Conservation (phyloP, 2,329 filamentous ascomycete species). For the Chaetomiaceae sp. region DNA sequence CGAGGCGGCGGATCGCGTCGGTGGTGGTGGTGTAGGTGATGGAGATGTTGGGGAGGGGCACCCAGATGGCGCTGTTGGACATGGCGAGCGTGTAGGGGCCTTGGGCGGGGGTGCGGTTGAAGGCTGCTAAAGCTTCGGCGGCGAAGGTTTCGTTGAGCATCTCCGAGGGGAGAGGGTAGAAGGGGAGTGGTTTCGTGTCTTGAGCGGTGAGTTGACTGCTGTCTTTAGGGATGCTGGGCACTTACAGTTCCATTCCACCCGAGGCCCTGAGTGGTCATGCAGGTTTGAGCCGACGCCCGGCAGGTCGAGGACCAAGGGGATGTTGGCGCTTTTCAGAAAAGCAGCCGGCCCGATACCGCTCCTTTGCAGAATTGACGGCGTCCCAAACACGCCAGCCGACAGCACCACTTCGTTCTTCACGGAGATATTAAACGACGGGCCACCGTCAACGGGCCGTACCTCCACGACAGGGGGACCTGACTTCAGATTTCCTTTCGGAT, state of each 20-base stretch:
- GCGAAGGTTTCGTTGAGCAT: slow-evolving; percentile 27
- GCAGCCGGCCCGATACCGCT: slow-evolving; percentile 16
- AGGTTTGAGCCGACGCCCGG: slow-evolving; percentile 19
- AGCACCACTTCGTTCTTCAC: slow-evolving; percentile 20
- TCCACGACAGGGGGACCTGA: slow-evolving; percentile 17
- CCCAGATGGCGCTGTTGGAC: slow-evolving; percentile 15
- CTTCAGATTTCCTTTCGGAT: slow-evolving; percentile 6
- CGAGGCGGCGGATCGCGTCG: slow-evolving; percentile 6
- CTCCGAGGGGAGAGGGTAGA: slow-evolving; percentile 28
- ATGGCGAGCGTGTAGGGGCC: slow-evolving; percentile 20
- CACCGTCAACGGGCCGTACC: slow-evolving; percentile 5
- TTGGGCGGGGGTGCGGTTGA: slow-evolving; percentile 14
- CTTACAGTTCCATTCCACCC: slow-evolving; percentile 14
- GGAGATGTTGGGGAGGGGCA: slow-evolving; percentile 14
- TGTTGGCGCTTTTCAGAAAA: slow-evolving; percentile 9
- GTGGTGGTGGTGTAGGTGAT: slow-evolving; percentile 1
- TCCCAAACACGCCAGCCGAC: slow-evolving; percentile 12
- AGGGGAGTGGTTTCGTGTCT: slow-evolving; percentile 9
- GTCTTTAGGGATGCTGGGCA: neutral
- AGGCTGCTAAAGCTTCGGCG: slow-evolving; percentile 17
- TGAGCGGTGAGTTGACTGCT: neutral
- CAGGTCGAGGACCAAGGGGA: slow-evolving; percentile 13
- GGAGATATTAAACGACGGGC: slow-evolving; percentile 6
- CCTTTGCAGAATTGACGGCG: slow-evolving; percentile 17
- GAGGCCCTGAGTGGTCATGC: slow-evolving; percentile 17